phyloP scores from a whole-genome alignment of 2,329 filamentous ascomycete genomes.

The Monosporascus sp. region DNA sequence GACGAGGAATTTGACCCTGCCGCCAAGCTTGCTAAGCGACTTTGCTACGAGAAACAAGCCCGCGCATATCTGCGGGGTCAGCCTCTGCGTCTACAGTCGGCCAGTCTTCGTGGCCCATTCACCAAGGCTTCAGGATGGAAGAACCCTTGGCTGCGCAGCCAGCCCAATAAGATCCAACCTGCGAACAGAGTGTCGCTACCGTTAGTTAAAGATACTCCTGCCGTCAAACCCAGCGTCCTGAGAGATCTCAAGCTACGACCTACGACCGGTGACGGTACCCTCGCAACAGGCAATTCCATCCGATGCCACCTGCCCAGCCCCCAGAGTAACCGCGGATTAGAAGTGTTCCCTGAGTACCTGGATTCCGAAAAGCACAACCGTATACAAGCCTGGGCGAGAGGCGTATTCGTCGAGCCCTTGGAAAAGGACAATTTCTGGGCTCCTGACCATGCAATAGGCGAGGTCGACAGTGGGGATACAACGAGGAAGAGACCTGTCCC shows the following conservation, averaged over 20 bases:
- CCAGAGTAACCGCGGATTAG: constrained; percentile 20
- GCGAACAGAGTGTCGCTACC: constrained; percentile 1
- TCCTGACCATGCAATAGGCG: constrained; percentile 7
- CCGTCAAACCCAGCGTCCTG: constrained; percentile 3
- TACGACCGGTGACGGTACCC: constrained; percentile 4
- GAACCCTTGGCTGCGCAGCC: constrained; percentile 44
- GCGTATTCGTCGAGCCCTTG: constrained; percentile 10
- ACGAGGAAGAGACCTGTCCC: constrained; percentile 16
- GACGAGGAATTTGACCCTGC: constrained; percentile 50
- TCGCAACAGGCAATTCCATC: constrained; percentile 15
- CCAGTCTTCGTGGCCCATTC: constrained; percentile 58
- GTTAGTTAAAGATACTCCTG: constrained; percentile 3
- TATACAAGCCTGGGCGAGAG: constrained; percentile 22
- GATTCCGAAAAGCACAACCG: constrained; percentile 13
- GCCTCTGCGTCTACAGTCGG: constrained; percentile 52
- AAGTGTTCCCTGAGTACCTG: constrained; percentile 7
- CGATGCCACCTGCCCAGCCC: constrained; percentile 37
- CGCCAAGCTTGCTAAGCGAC: constrained; percentile 42
- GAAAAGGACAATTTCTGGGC: constrained; percentile 25
- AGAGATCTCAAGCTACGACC: constrained; percentile 4
- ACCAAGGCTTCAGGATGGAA: constrained; percentile 41
- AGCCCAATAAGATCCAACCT: constrained; percentile 1
- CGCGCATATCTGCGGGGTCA: constrained; percentile 52
- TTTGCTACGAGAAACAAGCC: constrained; percentile 55
- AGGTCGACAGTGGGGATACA: constrained; percentile 1